Base-by-base conservation (phyloP, 768 basidiomycete genomes). In the Steccherinum ochraceum region DNA sequence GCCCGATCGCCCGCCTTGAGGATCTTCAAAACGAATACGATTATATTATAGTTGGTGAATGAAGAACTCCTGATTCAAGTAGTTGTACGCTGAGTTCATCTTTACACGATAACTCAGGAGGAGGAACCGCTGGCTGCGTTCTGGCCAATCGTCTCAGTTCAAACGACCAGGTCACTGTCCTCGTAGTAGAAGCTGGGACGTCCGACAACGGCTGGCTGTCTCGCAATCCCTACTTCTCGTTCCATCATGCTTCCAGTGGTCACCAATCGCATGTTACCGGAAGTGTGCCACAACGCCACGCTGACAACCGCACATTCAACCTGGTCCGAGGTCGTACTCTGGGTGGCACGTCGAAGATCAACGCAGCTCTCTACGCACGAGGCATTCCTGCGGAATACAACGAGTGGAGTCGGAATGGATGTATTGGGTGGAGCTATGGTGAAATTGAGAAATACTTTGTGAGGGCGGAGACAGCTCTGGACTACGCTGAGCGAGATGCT, bases 271-370 rank as follows among this genome's bases (percentile, higher is more conserved):
- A n/a, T n/a, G 11, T 39, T 11, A 11, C 11, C 11, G 35, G n/a
- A 39, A 11, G 11, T 19, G 45, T 11, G 23, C 50, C 10, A 27
- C 35, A 39, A n/a, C 11, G 35, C 11, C 35, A 39, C n/a, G 35
- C n/a, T n/a, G n/a, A 39, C 35, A 39, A 39, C 35, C 35, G 35
- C n/a, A 39, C 35, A 39, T 39, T 39, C 35, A 39, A 11, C 11
- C 35, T 39, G n/a, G n/a, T n/a, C n/a, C n/a, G n/a, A n/a, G n/a
- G n/a, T n/a, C n/a, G n/a, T n/a, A 63, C 56, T n/a, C 64, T 80
- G n/a, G 78, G 78, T 23, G 78, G 78, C 1, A 68, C 67, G 11
- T 68, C 72, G 40, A 69, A 72, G 11, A 67, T 77, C 57, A 79
- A 80, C 59, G 72, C 69, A 24, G 61, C 72, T 57, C 49, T 64